Evolutionary conservation across 2,329 filamentous ascomycete genomes (phyloP).

Genomic region (Fusarium citri): DNA sequence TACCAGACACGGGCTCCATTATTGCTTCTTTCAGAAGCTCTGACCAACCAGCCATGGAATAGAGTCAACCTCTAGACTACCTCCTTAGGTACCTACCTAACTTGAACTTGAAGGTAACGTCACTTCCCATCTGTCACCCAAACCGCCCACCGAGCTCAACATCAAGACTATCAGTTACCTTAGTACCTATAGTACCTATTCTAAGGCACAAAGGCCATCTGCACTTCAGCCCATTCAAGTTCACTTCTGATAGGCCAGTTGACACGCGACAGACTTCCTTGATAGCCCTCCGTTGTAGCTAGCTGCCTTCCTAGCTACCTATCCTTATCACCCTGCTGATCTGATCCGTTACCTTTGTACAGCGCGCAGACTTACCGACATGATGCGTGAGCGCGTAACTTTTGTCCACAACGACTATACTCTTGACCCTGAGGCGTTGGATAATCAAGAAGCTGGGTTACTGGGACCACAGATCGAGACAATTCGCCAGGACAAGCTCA

Average conservation of each 20-base stretch:
- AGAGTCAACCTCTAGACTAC: slow-evolving; percentile 3
- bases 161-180: slow-evolving; percentile 10
- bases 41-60: slow-evolving; percentile 30
- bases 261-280: slow-evolving; percentile 37
- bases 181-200: neutral
- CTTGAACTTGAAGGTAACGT: slow-evolving; percentile 3
- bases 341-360: neutral
- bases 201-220: slow-evolving; percentile 6
- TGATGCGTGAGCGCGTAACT: slow-evolving; percentile 83
- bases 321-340: neutral
- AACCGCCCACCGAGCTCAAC: slow-evolving; percentile 26
- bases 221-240: slow-evolving; percentile 4
- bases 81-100: too few relatives aligned
- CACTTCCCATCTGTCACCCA: slow-evolving; percentile 17
- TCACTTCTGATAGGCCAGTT: slow-evolving; percentile 11
- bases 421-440: slow-evolving; percentile 72
- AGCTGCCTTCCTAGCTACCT: neutral
- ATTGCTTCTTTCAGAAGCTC: slow-evolving; percentile 6
- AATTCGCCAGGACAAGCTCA: slow-evolving; percentile 83
- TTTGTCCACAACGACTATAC: slow-evolving; percentile 76
- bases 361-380: slow-evolving; percentile 1
- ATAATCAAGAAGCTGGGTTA: slow-evolving; percentile 67
- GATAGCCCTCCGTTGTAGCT: slow-evolving; percentile 1
- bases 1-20: slow-evolving; percentile 16
- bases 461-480: slow-evolving; percentile 69